Conservation (phyloP, 1,284 basidiomycete genomes). For the Coniophora puteana region DNA sequence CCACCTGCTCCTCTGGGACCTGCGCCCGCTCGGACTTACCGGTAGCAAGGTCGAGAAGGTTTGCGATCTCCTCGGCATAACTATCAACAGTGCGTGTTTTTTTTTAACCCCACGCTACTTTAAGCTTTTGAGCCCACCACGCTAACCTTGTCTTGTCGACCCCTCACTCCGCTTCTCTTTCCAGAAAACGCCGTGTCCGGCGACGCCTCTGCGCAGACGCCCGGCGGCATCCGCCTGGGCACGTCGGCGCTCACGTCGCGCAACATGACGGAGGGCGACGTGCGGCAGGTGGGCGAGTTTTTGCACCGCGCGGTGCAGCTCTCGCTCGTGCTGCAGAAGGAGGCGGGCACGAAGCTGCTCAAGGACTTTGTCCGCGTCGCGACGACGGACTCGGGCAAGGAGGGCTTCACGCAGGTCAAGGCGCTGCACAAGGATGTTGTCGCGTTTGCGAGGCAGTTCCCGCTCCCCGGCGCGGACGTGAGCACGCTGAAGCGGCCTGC, state of each 20-base stretch:
- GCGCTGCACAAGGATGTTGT: slow-evolving; percentile 74
- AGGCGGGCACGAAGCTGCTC: slow-evolving; percentile 91
- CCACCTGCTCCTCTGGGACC: slow-evolving; percentile 98
- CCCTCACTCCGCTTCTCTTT: slow-evolving; percentile 4
- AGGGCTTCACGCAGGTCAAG: slow-evolving; percentile 69
- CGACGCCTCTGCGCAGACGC: slow-evolving; percentile 92
- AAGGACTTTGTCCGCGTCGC: slow-evolving; percentile 94
- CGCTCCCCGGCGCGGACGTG: slow-evolving; percentile 88
- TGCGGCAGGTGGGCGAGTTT: slow-evolving; percentile 87
- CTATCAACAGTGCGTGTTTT: slow-evolving; percentile 76
- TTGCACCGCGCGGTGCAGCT: slow-evolving; percentile 91
- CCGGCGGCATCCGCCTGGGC: slow-evolving; percentile 97
- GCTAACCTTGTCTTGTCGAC: neutral
- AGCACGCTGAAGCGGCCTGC: slow-evolving; percentile 57
- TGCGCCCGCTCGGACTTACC: slow-evolving; percentile 92
- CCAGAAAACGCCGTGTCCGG: slow-evolving; percentile 95
- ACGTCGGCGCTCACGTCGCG: slow-evolving; percentile 94
- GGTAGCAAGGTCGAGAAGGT: slow-evolving; percentile 99
- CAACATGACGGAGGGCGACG: slow-evolving; percentile 87
- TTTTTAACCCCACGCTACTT: slow-evolving; percentile 1
- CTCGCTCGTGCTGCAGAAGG: slow-evolving; percentile 84
- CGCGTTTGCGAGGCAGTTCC: slow-evolving; percentile 83
- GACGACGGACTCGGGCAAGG: slow-evolving; percentile 64
- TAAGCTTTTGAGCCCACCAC: too few relatives aligned
- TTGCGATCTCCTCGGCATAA: slow-evolving; percentile 95